Conservation (phyloP, 1,139 yeast species). For the Cylindricascospora bacillispora region DNA sequence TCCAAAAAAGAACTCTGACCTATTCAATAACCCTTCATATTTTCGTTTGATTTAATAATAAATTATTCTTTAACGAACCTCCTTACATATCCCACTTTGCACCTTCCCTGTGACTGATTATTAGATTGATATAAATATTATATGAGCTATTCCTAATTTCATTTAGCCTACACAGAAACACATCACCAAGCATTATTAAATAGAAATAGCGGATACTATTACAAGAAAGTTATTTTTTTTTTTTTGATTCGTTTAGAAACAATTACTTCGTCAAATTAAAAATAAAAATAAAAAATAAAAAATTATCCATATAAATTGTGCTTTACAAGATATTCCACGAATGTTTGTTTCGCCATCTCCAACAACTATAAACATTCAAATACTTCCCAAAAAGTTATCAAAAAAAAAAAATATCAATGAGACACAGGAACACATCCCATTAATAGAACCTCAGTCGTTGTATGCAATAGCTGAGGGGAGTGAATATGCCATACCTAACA, state of each 20-base stretch:
- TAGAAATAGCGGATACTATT: background rate
- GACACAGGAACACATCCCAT: slow-evolving; percentile 3
- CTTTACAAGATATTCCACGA: background rate
- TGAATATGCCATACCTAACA: background rate
- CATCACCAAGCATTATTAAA: too few relatives aligned
- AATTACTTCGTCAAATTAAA: too few relatives aligned
- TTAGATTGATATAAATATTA: too few relatives aligned
- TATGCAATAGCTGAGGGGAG: slow-evolving; percentile 1
- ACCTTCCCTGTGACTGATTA: too few relatives aligned
- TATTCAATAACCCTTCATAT: too few relatives aligned
- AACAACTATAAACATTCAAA: slow-evolving; percentile 16
- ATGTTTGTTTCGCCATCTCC: slow-evolving; percentile 26
- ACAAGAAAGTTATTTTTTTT: background rate
- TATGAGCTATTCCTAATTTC: too few relatives aligned
- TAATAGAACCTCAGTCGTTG: background rate
- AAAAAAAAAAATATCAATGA: slow-evolving; percentile 6
- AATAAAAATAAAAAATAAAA: background rate
- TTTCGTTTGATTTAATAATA: too few relatives aligned
- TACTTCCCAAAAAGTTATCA: slow-evolving; percentile 13
- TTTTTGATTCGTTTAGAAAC: too few relatives aligned
- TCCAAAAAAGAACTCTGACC: too few relatives aligned
- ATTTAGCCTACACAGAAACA: background rate
- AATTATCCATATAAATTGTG: background rate
- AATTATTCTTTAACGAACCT: too few relatives aligned
- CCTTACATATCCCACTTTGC: too few relatives aligned